Conservation (phyloP, 371 early-diverging fungal genomes). For the Dinochytrium kinnereticum region DNA sequence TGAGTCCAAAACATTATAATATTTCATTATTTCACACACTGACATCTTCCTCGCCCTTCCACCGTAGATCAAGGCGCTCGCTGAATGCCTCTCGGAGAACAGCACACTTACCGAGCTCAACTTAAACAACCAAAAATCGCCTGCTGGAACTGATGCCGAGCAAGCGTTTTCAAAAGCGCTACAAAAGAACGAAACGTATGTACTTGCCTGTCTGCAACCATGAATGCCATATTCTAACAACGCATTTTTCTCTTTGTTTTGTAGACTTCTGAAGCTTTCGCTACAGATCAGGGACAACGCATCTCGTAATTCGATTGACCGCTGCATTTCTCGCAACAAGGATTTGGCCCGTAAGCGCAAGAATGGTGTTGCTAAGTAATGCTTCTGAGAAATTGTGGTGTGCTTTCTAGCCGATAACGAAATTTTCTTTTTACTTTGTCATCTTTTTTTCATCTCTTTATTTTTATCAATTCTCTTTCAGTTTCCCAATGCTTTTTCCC, state of each 20-base stretch:
- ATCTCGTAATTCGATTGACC: constrained; percentile 37
- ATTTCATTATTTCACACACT: not conserved
- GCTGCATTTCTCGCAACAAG: constrained; percentile 45
- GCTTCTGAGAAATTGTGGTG: not conserved
- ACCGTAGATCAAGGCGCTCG: constrained; percentile 48
- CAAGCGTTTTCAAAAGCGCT: constrained; percentile 43
- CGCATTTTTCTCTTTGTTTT: no score
- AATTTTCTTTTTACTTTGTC: not conserved
- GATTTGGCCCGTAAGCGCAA: constrained; percentile 35
- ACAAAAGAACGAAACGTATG: constrained; percentile 43
- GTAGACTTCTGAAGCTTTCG: constrained; percentile 28
- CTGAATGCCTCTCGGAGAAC: constrained; percentile 42
- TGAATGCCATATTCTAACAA: no score
- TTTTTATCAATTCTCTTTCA: not conserved
- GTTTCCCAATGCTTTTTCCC: no score
- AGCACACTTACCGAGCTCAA: constrained; percentile 37
- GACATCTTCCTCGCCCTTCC: not conserved
- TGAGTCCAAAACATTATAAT: not conserved
- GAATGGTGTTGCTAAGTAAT: constrained; percentile 15
- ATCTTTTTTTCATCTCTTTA: constrained; percentile 19
- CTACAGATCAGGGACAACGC: constrained; percentile 38
- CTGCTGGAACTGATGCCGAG: constrained; percentile 53
- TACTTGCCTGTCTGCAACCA: no score
- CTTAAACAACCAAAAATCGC: constrained; percentile 38
- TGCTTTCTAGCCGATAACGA: no score